Conservation (phyloP, 75 land plant genomes). For the Larix kaempferi region DNA sequence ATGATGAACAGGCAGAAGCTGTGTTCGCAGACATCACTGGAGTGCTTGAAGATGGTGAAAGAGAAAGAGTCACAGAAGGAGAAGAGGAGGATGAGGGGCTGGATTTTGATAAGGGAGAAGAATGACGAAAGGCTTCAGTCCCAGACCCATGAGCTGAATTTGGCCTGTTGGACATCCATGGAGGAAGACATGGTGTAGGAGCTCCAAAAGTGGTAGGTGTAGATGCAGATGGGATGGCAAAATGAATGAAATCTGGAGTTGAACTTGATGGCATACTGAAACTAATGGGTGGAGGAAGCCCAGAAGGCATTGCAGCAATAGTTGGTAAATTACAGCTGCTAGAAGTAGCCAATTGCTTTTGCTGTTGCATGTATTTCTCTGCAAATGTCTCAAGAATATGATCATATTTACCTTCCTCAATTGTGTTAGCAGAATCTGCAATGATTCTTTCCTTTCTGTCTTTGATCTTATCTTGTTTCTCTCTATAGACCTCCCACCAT, state of each 20-base stretch:
- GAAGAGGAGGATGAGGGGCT: conserved; percentile 34
- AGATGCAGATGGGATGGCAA: conserved; percentile 37
- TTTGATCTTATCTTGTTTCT: conserved; percentile 59
- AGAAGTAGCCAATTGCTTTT: not conserved
- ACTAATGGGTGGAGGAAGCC: conserved; percentile 18
- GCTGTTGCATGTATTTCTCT: conserved; percentile 62
- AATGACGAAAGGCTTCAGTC: not conserved
- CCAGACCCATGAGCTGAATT: no score
- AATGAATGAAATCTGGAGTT: conserved; percentile 14
- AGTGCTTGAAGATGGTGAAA: conserved; percentile 32
- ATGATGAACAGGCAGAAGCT: conserved; percentile 15
- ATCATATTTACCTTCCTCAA: conserved; percentile 53
- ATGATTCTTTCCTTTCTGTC: conserved; percentile 24
- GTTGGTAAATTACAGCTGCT: not conserved
- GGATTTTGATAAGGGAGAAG: conserved; percentile 6
- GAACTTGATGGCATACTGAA: not conserved
- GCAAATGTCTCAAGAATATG: conserved; percentile 60
- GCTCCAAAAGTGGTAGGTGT: conserved; percentile 15
- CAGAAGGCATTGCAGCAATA: conserved; percentile 33
- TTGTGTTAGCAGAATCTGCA: conserved; percentile 6
- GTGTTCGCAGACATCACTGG: conserved; percentile 12
- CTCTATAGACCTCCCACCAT: conserved; percentile 96
- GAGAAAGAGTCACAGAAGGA: conserved; percentile 54
- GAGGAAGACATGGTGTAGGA: conserved; percentile 34
- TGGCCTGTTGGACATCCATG: conserved; percentile 48